Base-by-base conservation (phyloP, 208 protist genomes). In the Trypanosoma vivax region DNA sequence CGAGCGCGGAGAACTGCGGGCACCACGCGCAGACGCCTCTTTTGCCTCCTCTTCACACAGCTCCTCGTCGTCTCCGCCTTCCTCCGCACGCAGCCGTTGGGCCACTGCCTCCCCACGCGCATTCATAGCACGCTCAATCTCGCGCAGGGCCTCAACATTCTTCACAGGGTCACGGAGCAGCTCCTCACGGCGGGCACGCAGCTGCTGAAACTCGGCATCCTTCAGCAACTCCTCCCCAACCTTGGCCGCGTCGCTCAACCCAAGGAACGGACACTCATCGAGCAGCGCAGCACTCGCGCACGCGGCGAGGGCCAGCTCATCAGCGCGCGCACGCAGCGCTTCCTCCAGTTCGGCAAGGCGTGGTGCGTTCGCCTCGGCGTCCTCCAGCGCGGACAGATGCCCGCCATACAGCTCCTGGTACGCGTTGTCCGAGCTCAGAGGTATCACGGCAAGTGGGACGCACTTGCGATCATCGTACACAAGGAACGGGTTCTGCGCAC, bases 271-370 rank as follows among this genome's bases (percentile, higher is more conserved):
- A 19, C n/a, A 43, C 39, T 16, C 41, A 39, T 31, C 61, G 50
- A 52, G 64, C 59, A 55, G 62, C 54, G 50, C 65, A 65, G 34
- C 40, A 53, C 39, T 34, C 21, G 27, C 25, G 10, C 7, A 29
- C 23, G 23, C 43, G 30, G 39, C 39, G 1, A 64, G 35, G 2
- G 70, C 75, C 0, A 77, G 14, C 30, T 64, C 55, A 42, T 82
- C 75, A 2, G 75, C 75, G 2, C 70, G 64, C 2, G 31, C 24
- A 2, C 65, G 45, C 0, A 82, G 60, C 23, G 19, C 43, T 11
- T 25, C 25, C 23, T 49, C 43, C 10, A 49, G 10, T n/a, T 16
- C 10, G 5, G 10, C 30, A 5, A 49, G 25, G 10, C 10, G 43
- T 6, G n/a, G 21, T 5, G 43, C 25, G 21, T 49, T 16, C 21